Percentiles rank a stretch among this genome's conserved stretches.
phyloP scores from a whole-genome alignment of 192 early-diverging fungal species.

The Coemansia furcata region DNA sequence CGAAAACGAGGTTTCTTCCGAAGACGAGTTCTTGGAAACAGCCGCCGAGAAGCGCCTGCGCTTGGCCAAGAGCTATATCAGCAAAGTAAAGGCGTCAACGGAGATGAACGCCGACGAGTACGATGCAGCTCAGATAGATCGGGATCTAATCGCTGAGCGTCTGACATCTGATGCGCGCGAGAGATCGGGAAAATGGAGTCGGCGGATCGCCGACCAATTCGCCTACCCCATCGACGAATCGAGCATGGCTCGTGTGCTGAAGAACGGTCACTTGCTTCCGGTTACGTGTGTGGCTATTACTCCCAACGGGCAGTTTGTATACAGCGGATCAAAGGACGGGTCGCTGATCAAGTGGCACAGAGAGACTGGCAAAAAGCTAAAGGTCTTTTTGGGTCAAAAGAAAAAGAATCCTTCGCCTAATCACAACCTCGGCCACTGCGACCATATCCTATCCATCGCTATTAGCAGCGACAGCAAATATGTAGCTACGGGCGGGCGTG shows the following conservation, averaged over 20 bases:
- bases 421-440: conserved; percentile 67
- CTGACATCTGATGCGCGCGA: conserved; percentile 71
- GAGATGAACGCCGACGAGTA: conserved; percentile 67
- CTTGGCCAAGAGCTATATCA: conserved; percentile 90
- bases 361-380: conserved; percentile 64
- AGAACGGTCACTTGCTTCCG: conserved; percentile 66
- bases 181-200: conserved; percentile 29
- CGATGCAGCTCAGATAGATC: conserved; percentile 90
- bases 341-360: conserved; percentile 85
- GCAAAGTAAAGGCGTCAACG: conserved; percentile 61
- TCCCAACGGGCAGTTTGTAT: conserved; percentile 65
- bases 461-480: conserved; percentile 66
- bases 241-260: conserved; percentile 20
- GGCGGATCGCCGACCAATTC: conserved; percentile 36
- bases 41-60: conserved; percentile 91
- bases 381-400: conserved; percentile 68
- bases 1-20: conserved; percentile 38
- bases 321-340: conserved; percentile 90
- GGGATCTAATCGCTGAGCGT: conserved; percentile 87
- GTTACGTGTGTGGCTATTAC: conserved; percentile 79
- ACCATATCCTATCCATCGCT: conserved; percentile 71
- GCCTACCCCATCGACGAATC: conserved; percentile 25
- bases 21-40: conserved; percentile 76
- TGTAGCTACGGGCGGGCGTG: conserved; percentile 83
- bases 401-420: conserved; percentile 58